Conservation (phyloP, 768 basidiomycete species). For the Boletus rex-veris region DNA sequence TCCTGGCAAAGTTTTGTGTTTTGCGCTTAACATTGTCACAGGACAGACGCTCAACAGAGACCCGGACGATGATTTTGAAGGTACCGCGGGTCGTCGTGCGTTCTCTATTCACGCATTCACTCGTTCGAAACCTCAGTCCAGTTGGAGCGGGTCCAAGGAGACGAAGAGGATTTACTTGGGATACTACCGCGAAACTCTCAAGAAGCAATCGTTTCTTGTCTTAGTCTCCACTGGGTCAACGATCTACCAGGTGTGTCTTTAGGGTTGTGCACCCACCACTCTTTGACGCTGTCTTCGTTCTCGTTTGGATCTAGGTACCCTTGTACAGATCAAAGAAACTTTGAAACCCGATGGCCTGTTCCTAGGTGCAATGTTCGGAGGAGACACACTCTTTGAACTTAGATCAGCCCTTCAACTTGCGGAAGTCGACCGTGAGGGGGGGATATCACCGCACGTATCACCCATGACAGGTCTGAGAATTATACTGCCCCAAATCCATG, state of each 20-base stretch:
- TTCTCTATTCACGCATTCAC: neutral
- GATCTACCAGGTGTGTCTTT: slow-evolving; percentile 78
- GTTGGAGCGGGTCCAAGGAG: slow-evolving; percentile 71
- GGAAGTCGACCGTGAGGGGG: slow-evolving; percentile 90
- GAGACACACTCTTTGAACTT: slow-evolving; percentile 94
- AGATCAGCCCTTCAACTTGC: slow-evolving; percentile 93
- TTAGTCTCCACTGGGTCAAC: slow-evolving; percentile 95
- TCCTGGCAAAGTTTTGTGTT: neutral
- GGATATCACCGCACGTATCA: slow-evolving; percentile 93
- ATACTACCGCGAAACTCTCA: slow-evolving; percentile 68
- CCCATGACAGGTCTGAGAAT: slow-evolving; percentile 85
- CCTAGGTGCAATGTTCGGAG: slow-evolving; percentile 91
- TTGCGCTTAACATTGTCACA: slow-evolving; percentile 31
- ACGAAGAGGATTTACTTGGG: slow-evolving; percentile 78
- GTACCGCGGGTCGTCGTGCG: slow-evolving; percentile 35
- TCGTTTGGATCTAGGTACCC: slow-evolving; percentile 48
- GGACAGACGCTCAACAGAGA: slow-evolving; percentile 74
- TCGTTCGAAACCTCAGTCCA: slow-evolving; percentile 49
- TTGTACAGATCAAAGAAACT: slow-evolving; percentile 83
- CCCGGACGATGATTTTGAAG: slow-evolving; percentile 73
- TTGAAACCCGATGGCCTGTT: slow-evolving; percentile 92
- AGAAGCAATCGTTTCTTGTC: slow-evolving; percentile 88
- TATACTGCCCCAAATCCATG: neutral
- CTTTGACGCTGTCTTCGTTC: neutral
- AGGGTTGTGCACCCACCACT: neutral